A percentile compares a stretch with the other conserved stretches of the same genome.
phyloP scores from a whole-genome alignment of 352 stramenopile genomes.

The Globisporangium carolinianum region DNA sequence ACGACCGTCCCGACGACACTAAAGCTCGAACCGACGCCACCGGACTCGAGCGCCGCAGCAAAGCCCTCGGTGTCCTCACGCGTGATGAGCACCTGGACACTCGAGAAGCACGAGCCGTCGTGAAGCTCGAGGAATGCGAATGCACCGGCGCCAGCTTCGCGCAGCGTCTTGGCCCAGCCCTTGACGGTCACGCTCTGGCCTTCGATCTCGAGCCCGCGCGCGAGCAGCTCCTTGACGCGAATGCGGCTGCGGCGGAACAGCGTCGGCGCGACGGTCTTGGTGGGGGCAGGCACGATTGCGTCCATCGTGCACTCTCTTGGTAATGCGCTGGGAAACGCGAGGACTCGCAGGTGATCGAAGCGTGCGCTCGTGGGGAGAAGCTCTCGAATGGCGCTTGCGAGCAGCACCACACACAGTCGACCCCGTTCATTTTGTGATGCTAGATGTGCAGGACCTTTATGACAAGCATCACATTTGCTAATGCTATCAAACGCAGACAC shows the following conservation, averaged over 20 bases:
- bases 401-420: too few species aligned
- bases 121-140: constrained; percentile 94
- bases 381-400: neutral
- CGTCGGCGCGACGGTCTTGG: constrained; percentile 37
- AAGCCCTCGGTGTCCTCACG: constrained; percentile 76
- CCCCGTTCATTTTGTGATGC: too few species aligned
- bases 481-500: too few species aligned
- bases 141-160: constrained; percentile 82
- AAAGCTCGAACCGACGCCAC: constrained; percentile 83
- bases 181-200: constrained; percentile 88
- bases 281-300: constrained; percentile 37
- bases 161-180: constrained; percentile 91
- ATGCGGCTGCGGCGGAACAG: constrained; percentile 81
- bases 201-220: constrained; percentile 48
- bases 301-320: constrained; percentile 18
- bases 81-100: constrained; percentile 87
- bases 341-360: too few species aligned
- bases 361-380: constrained; percentile 1
- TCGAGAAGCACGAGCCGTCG: constrained; percentile 88
- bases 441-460: too few species aligned
- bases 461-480: too few species aligned
- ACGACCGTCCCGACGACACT: constrained; percentile 82
- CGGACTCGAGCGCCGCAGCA: constrained; percentile 60
- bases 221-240: constrained; percentile 79
- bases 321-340: neutral